Base-by-base conservation (phyloP, 2,329 filamentous ascomycete species). In the Plenodomus tracheiphilus region DNA sequence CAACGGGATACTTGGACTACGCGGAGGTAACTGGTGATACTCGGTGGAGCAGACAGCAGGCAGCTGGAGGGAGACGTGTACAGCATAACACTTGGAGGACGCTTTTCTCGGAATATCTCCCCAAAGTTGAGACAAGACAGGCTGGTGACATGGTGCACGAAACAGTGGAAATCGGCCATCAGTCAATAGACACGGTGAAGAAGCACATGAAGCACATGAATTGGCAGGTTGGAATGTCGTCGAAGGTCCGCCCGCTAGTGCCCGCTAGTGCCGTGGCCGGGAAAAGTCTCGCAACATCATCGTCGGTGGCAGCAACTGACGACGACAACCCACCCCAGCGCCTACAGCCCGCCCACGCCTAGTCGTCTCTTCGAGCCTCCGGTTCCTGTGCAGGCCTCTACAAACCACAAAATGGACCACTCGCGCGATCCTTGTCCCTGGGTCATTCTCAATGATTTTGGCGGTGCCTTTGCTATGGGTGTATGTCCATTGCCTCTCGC, bases 381-480 rank as follows among this genome's bases (percentile, higher is more conserved):
- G 54, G 62, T 36, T 30, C 40, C n/a, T 17, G 40, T 20, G 17
- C 45, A 10, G 34, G 36, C 19, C 22, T 32, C 41, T 25, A 35
- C 39, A 39, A 25, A 21, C 25, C 46, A 28, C 52, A 69, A 36
- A 46, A 94, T 96, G 88, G 93, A 99, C 85, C 94, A 97, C 81
- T 88, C 89, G 58, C 85, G 94, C 79, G 94, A 97, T 77, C 94
- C 94, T 56, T 97, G 94, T 77, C 94, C 94, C 47, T 97, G 88
- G 87, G 92, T 97, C 69, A 89, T 94, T 59, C 83, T 97, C 62
- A 96, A 92, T 77, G 94, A 99, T 79, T 97, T 97, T 73, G 94
- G 94, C 56, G 94, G 94, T 77, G 94, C 93, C 49, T 97, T 97
- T 69, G 87, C 84, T 71, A 97, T 97, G 93, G 93, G 93, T 65